Conservation (phyloP, 768 basidiomycete genomes). For the Trametopsis cervina region DNA sequence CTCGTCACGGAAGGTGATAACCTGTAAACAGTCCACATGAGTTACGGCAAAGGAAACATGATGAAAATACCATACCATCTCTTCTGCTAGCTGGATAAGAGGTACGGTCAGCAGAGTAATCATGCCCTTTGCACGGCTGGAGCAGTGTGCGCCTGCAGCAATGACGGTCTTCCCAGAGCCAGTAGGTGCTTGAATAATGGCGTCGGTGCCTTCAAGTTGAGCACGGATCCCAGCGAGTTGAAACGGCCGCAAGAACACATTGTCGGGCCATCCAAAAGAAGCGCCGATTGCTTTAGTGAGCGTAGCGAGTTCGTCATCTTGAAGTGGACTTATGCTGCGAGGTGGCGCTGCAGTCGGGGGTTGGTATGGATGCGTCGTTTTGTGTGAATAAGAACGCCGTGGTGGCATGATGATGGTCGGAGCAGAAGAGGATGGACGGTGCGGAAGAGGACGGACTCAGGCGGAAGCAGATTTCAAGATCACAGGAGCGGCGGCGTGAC, state of each 20-base stretch:
- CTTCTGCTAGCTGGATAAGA: conserved; percentile 30
- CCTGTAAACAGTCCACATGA: conserved; percentile 13
- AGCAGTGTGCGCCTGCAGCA: conserved; percentile 30
- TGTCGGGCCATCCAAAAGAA: conserved; percentile 18
- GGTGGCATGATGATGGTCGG: background rate
- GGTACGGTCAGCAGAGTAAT: conserved; percentile 33
- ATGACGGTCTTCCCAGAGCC: conserved; percentile 33
- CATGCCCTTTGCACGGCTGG: conserved; percentile 18
- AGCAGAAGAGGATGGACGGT: background rate
- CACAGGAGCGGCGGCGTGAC: background rate
- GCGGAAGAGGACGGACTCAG: no score
- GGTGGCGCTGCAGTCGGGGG: background rate
- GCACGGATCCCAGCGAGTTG: conserved; percentile 26
- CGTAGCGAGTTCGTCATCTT: background rate
- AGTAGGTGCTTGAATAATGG: conserved; percentile 30
- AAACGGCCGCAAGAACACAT: conserved; percentile 16
- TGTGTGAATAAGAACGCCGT: background rate
- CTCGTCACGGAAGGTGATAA: conserved; percentile 25
- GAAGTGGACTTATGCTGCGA: background rate
- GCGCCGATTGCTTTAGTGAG: conserved; percentile 10
- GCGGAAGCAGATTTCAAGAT: no score
- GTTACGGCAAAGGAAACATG: background rate
- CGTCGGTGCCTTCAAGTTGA: conserved; percentile 26
- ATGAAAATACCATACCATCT: conserved; percentile 22
- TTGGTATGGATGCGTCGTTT: no score